phyloP scores from a whole-genome alignment of 73 alveolate genomes.

The Tetrahymena thermophila region DNA sequence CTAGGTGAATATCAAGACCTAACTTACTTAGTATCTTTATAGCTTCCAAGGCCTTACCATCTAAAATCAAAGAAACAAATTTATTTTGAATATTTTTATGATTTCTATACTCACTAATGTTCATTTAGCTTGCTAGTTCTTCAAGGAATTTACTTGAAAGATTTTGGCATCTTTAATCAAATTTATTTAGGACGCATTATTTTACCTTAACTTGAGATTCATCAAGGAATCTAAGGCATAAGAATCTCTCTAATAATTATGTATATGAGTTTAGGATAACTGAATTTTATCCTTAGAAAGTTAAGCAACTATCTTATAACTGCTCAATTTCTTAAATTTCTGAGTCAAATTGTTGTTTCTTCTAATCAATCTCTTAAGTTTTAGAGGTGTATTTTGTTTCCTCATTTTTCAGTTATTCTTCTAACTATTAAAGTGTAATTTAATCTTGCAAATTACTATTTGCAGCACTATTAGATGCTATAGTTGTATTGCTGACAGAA shows the following conservation, averaged over 20 bases:
- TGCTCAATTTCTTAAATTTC: background rate
- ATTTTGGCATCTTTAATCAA: background rate
- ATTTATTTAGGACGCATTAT: background rate
- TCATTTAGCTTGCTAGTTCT: background rate
- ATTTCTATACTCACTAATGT: background rate
- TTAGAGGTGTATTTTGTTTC: background rate
- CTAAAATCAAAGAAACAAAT: background rate
- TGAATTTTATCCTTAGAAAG: background rate
- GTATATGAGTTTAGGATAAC: background rate
- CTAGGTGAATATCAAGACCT: slow-evolving; percentile 74
- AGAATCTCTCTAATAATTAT: background rate
- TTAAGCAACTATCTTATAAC: background rate
- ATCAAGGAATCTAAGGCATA: background rate
- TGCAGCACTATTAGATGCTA: background rate
- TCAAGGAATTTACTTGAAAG: background rate
- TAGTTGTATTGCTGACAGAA: background rate
- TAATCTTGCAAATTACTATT: background rate
- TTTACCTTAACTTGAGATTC: background rate
- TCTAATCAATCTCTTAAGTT: background rate
- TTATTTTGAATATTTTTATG: background rate
- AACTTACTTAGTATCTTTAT: slow-evolving; percentile 42
- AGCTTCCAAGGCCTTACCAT: slow-evolving; percentile 3
- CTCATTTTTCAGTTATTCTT: background rate
- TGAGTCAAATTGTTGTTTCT: background rate
- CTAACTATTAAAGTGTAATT: background rate